phyloP scores from a whole-genome alignment of 2,329 filamentous ascomycete genomes.

The Triangularia verruculosa region DNA sequence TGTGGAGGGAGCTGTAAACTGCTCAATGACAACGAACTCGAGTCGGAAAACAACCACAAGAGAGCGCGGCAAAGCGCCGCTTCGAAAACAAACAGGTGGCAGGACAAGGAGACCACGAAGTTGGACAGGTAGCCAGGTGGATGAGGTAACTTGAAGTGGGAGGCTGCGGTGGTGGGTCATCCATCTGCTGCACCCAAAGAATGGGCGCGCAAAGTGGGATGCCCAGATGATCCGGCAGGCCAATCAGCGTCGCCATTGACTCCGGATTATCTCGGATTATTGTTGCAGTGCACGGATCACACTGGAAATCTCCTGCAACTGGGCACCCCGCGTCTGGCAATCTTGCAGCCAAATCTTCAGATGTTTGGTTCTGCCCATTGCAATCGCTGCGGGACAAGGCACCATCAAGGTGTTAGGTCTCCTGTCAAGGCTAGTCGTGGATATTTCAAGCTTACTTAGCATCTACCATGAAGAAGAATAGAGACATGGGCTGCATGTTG shows the following conservation, averaged over 20 bases:
- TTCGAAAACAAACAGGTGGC: neutral
- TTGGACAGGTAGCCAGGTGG: conserved; percentile 15
- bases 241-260: conserved; percentile 21
- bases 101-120: neutral
- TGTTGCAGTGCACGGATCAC: neutral
- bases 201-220: conserved; percentile 21
- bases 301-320: neutral
- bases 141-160: conserved; percentile 16
- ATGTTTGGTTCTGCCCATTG: neutral
- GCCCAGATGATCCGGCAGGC: conserved; percentile 25
- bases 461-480: neutral
- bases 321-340: neutral
- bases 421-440: neutral
- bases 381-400: neutral
- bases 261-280: neutral
- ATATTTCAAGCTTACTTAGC: neutral
- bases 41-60: neutral
- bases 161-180: conserved; percentile 18
- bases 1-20: neutral
- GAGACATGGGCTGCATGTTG: neutral
- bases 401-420: no score
- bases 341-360: neutral
- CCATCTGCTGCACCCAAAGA: conserved; percentile 11
- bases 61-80: neutral
- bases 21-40: neutral